A percentile compares a stretch with the other conserved stretches of the same genome.
These are phyloP conservation scores for Coniferiporia weirii DNA, from an alignment of 1,284 basidiomycete species.

Conservation along the genomic window DNA sequence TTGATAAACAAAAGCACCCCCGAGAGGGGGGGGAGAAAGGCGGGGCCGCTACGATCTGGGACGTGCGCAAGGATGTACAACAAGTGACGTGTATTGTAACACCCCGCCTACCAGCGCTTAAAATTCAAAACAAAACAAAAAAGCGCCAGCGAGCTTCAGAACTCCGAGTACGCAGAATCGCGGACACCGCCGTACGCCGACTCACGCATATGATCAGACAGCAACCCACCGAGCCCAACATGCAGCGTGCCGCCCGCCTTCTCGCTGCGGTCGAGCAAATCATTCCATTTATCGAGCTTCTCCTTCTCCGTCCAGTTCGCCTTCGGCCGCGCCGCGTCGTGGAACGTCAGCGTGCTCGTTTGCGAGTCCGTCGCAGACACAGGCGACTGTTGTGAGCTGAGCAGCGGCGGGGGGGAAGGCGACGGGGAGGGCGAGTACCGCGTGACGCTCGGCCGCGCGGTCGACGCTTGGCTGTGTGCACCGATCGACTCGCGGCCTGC, in stretches of 20 bases:
- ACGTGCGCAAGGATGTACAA: too few species aligned
- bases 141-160: conserved; percentile 7
- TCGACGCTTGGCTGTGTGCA: conserved; percentile 29
- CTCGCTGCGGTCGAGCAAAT: conserved; percentile 56
- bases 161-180: conserved; percentile 11
- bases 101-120: not conserved
- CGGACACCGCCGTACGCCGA: conserved; percentile 7
- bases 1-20: too few species aligned
- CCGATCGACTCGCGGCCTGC: conserved; percentile 25
- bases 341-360: conserved; percentile 38
- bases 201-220: conserved; percentile 39
- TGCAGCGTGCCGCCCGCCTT: conserved; percentile 66
- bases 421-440: conserved; percentile 2
- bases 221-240: conserved; percentile 32
- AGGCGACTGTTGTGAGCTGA: conserved; percentile 16
- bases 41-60: too few species aligned
- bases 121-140: too few species aligned
- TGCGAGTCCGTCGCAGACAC: conserved; percentile 21
- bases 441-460: conserved; percentile 21
- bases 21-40: too few species aligned
- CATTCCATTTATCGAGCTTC: conserved; percentile 66
- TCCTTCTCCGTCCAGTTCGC: conserved; percentile 53
- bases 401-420: conserved; percentile 21
- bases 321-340: conserved; percentile 36
- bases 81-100: not conserved